phyloP scores from a whole-genome alignment of 1,284 basidiomycete genomes.

The Pterula multifida region DNA sequence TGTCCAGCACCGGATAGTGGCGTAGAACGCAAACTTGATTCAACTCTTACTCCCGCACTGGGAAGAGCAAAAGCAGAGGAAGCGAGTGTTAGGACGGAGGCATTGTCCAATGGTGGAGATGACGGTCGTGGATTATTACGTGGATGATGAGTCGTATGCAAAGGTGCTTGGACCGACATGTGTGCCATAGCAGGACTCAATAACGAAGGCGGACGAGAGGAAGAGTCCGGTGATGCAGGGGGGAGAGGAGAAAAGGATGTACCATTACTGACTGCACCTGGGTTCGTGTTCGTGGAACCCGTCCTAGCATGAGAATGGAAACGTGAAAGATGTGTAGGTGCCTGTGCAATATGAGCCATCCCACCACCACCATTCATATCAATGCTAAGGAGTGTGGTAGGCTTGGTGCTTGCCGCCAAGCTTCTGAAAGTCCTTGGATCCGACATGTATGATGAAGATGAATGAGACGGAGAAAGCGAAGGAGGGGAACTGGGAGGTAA shows the following conservation, averaged over 20 bases:
- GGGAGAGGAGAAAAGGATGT: conserved; percentile 56
- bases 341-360: conserved; percentile 87
- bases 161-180: conserved; percentile 60
- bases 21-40: conserved; percentile 28
- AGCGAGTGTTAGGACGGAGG: conserved; percentile 84
- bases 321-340: conserved; percentile 42
- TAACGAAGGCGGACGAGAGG: conserved; percentile 34
- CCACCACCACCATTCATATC: conserved; percentile 60
- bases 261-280: conserved; percentile 30
- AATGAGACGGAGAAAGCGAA: conserved; percentile 72
- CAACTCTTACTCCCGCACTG: conserved; percentile 28
- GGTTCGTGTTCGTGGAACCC: conserved; percentile 38
- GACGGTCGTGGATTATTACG: conserved; percentile 90
- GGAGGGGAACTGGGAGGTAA: conserved; percentile 76
- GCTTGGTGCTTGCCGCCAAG: conserved; percentile 86
- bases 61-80: conserved; percentile 80
- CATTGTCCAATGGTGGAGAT: conserved; percentile 83
- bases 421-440: conserved; percentile 71
- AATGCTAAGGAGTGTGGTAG: conserved; percentile 84
- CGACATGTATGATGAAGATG: conserved; percentile 69
- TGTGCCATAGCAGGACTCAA: conserved; percentile 21
- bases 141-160: conserved; percentile 85
- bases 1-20: conserved; percentile 37
- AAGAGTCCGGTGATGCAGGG: conserved; percentile 28
- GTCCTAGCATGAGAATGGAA: conserved; percentile 44